Evolutionary conservation across 176 grass and related monocot species (phyloP).

Genomic region (Oryza coarctata): DNA sequence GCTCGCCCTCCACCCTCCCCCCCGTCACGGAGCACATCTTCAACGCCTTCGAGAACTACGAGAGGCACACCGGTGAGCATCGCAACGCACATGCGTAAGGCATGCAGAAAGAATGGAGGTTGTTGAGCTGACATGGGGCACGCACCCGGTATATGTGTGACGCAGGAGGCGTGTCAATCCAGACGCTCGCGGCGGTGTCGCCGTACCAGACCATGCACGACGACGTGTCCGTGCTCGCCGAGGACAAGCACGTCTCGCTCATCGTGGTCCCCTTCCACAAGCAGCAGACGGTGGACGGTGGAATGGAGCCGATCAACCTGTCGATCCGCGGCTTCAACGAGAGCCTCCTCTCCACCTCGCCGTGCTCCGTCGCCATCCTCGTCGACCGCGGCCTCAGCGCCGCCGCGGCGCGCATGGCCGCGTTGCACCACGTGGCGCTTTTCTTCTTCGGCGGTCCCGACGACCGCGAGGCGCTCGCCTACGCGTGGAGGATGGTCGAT

Average conservation of each 20-base stretch:
- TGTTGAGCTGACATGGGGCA: background rate
- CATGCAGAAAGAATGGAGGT: background rate
- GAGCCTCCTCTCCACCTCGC: conserved; percentile 50
- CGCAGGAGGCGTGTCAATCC: conserved; percentile 61
- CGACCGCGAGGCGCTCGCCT: conserved; percentile 84
- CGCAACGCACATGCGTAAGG: background rate
- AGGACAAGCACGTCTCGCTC: conserved; percentile 72
- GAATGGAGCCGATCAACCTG: conserved; percentile 67
- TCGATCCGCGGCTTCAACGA: conserved; percentile 59
- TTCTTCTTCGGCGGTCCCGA: conserved; percentile 93
- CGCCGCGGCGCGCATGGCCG: conserved; percentile 36
- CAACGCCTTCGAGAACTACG: conserved; percentile 74
- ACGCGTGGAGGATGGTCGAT: conserved; percentile 63
- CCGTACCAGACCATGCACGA: conserved; percentile 82
- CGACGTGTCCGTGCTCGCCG: conserved; percentile 67
- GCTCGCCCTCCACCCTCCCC: background rate
- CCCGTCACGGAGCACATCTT: conserved; percentile 58
- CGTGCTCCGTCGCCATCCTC: conserved; percentile 83
- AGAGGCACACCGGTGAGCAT: conserved; percentile 42
- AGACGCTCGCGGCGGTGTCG: conserved; percentile 66
- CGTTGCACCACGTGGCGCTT: conserved; percentile 43
- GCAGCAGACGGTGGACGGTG: conserved; percentile 78
- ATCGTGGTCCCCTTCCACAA: conserved; percentile 96
- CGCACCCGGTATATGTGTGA: background rate
- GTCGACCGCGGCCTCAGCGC: conserved; percentile 77